Conservation (phyloP, 371 early-diverging fungal genomes). For the Syncephalastrum contaminatum region DNA sequence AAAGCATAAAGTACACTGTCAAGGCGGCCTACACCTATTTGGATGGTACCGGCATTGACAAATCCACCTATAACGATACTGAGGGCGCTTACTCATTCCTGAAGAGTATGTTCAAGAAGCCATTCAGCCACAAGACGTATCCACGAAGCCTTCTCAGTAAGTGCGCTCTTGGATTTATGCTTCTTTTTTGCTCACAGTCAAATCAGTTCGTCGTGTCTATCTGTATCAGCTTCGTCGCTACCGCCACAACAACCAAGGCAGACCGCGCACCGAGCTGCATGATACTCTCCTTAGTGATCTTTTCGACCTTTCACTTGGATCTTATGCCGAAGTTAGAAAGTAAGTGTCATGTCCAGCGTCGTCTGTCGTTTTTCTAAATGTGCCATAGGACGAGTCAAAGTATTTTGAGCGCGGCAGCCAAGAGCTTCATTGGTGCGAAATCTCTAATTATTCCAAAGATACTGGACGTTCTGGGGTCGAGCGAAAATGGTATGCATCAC, state of each 20-base stretch:
- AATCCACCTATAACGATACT: constrained; percentile 42
- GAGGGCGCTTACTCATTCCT: constrained; percentile 61
- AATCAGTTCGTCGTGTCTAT: constrained; percentile 48
- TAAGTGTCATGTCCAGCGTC: constrained; percentile 15
- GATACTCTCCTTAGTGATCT: constrained; percentile 53
- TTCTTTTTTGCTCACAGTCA: constrained; percentile 2
- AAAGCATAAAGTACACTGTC: constrained; percentile 67
- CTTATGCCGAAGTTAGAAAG: constrained; percentile 79
- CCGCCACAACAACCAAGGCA: constrained; percentile 57
- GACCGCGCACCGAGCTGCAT: constrained; percentile 43
- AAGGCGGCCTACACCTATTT: constrained; percentile 59
- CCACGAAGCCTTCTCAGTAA: constrained; percentile 51
- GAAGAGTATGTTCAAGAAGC: constrained; percentile 49
- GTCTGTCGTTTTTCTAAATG: no score
- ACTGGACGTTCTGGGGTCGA: constrained; percentile 53
- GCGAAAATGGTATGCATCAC: constrained; percentile 27
- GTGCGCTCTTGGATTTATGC: background rate
- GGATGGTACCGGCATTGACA: constrained; percentile 69
- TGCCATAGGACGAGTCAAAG: constrained; percentile 1
- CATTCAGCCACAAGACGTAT: constrained; percentile 45
- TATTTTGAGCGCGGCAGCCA: constrained; percentile 52
- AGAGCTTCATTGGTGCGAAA: constrained; percentile 62
- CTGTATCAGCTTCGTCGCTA: constrained; percentile 61
- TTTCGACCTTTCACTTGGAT: constrained; percentile 64
- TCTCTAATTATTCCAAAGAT: constrained; percentile 54